These are phyloP conservation scores for Trichoderma gracile DNA, from an alignment of 2,329 filamentous ascomycete species.

Conservation along the genomic window DNA sequence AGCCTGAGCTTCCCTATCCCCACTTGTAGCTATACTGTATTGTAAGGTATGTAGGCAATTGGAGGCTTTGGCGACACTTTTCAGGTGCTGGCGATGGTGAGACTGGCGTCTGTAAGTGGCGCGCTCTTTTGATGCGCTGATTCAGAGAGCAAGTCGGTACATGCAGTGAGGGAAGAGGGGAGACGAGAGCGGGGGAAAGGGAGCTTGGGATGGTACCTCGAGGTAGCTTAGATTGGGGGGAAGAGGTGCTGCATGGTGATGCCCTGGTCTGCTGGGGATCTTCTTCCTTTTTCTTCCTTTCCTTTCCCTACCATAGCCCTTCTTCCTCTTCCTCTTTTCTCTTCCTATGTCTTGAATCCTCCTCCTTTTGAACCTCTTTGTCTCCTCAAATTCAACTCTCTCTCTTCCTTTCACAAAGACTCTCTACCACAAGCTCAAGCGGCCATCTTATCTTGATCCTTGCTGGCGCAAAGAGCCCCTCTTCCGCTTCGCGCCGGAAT, in stretches of 20 bases:
- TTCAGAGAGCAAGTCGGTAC: too few species aligned
- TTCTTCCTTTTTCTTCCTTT: too few species aligned
- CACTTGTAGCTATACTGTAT: not conserved
- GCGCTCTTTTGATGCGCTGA: not conserved
- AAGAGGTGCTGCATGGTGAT: not conserved
- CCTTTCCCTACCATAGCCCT: too few species aligned
- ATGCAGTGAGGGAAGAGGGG: too few species aligned
- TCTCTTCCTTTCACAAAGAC: not conserved
- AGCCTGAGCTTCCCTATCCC: too few species aligned
- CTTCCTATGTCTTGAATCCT: not conserved
- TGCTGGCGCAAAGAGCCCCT: slow-evolving; percentile 14
- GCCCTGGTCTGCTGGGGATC: too few species aligned
- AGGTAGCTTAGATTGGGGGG: not conserved
- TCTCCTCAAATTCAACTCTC: not conserved
- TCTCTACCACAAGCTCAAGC: not conserved
- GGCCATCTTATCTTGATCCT: not conserved
- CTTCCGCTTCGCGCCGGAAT: slow-evolving; percentile 13
- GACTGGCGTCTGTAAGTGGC: not conserved
- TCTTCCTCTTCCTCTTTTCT: not conserved
- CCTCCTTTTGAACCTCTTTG: too few species aligned
- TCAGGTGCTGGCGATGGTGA: not conserved
- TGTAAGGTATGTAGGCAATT: not conserved
- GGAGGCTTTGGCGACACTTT: not conserved
- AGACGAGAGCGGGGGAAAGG: not conserved
- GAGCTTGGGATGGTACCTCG: not conserved